Evolutionary conservation across 495 filamentous ascomycete species (phyloP).

Genomic region (Lophiotrema nucula): DNA sequence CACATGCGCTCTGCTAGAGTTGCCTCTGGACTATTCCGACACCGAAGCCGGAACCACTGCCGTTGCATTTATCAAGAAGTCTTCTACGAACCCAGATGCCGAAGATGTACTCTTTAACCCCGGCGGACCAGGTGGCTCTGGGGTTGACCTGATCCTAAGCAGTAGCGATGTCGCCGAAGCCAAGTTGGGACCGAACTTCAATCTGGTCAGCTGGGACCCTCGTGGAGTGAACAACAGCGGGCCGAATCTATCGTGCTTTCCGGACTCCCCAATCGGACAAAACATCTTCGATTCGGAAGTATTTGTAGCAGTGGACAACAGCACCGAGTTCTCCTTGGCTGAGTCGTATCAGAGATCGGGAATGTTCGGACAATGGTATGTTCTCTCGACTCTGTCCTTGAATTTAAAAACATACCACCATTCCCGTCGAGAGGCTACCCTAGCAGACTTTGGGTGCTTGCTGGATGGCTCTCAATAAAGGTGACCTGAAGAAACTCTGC

Average conservation of each 20-base stretch:
- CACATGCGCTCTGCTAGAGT: conserved; percentile 33
- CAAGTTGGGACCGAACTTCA: conserved; percentile 38
- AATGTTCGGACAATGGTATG: not conserved
- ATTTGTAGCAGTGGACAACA: not conserved
- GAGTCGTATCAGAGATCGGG: not conserved
- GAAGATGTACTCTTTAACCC: conserved; percentile 37
- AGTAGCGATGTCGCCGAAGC: conserved; percentile 16
- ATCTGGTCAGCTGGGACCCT: conserved; percentile 56
- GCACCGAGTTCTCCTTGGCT: not conserved
- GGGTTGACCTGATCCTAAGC: conserved; percentile 38
- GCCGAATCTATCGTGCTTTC: conserved; percentile 10
- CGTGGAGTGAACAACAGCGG: conserved; percentile 40
- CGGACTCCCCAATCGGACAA: not conserved
- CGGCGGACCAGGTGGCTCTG: conserved; percentile 47
- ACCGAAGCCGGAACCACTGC: conserved; percentile 21
- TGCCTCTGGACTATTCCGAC: conserved; percentile 37
- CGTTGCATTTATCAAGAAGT: conserved; percentile 37
- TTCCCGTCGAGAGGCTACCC: too few species aligned
- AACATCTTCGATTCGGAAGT: not conserved
- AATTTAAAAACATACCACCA: too few species aligned
- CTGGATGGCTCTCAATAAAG: too few species aligned
- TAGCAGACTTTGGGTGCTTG: too few species aligned
- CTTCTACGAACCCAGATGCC: conserved; percentile 34
- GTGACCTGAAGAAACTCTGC: too few species aligned
- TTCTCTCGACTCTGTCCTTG: not conserved